Evolutionary conservation across 257 asterid species (phyloP).

Genomic region (Mentha longifolia): DNA sequence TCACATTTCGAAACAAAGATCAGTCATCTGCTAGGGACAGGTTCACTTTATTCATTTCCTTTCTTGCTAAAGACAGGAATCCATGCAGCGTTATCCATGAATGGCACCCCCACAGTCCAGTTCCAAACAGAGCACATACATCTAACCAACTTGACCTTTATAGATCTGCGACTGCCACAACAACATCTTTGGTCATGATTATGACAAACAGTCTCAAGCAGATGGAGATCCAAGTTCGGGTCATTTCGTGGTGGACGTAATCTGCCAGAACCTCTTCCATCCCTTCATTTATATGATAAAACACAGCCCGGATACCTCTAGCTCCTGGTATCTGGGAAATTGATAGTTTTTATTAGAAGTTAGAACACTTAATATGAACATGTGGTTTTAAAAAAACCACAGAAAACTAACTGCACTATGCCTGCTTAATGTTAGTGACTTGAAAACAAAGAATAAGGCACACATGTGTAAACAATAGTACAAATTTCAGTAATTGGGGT

Average conservation of each 20-base stretch:
- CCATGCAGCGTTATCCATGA: background rate
- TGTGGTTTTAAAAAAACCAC: background rate
- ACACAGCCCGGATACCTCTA: conserved; percentile 19
- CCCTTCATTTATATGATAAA: conserved; percentile 34
- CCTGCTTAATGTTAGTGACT: background rate
- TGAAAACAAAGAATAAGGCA: background rate
- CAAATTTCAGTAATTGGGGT: background rate
- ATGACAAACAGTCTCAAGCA: conserved; percentile 30
- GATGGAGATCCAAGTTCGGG: conserved; percentile 36
- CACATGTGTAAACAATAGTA: background rate
- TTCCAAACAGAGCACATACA: background rate
- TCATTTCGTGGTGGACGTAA: conserved; percentile 37
- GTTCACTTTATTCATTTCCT: conserved; percentile 23
- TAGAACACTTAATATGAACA: background rate
- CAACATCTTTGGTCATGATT: conserved; percentile 33
- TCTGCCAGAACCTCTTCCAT: conserved; percentile 36
- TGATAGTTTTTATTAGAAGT: background rate
- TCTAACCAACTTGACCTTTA: background rate
- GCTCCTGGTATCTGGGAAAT: conserved; percentile 31
- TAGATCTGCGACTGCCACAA: conserved; percentile 32
- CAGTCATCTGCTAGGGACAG: background rate
- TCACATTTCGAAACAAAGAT: conserved; percentile 3
- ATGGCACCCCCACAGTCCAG: background rate
- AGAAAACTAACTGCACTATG: background rate
- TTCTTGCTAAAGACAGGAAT: conserved; percentile 9